Evolutionary conservation across 495 filamentous ascomycete genomes (phyloP), one percentile per base, ranked within the genome.

Genomic region (Bathelium albidoporum): DNA sequence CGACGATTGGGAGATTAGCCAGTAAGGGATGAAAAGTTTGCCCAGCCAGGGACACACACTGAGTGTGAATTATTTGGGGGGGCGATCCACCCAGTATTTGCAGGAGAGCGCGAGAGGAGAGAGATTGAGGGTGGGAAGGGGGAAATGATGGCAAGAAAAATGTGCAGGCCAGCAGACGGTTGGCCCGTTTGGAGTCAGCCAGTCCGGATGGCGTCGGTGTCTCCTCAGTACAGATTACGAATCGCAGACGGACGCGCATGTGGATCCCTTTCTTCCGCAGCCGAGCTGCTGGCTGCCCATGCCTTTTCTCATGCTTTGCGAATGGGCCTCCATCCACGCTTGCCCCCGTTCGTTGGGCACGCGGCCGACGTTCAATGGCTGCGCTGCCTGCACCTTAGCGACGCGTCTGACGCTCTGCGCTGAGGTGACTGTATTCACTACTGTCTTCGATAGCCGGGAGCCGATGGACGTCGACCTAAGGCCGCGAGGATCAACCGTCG

Each of bases 191-290:
- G 10, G 12, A n/a, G 49, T n/a, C 49, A n/a, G 12, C n/a, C n/a
- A 18, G 43, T 9, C 20, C 49, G 49, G 49, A 55, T 55, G 49
- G 22, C 49, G 49, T 55, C 49, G 49, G 49, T 55, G 49, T 29
- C 49, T 55, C 49, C 49, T 28, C 49, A 55, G 49, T 24, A 14
- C 49, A 55, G 24, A 55, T 55, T 55, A 55, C 49, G 49, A 55
- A 55, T 55, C 5, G 20, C 44, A n/a, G 5, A 20, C 34, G 34
- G 34, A 39, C 14, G 34, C 34, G 34, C 34, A 39, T 22, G 14
- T 49, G 43, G 43, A 49, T 49, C 43, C 43, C 43, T 20, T 49
- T 49, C n/a, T 49, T 18, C 43, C 43, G 43, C 43, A 49, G 43
- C 43, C 43, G 43, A 29, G 49, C 49, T 9, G 11, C 26, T 20